Evolutionary conservation across 2,329 filamentous ascomycete species (phyloP).

Genomic region (Paracorniculantispora psalliotae): DNA sequence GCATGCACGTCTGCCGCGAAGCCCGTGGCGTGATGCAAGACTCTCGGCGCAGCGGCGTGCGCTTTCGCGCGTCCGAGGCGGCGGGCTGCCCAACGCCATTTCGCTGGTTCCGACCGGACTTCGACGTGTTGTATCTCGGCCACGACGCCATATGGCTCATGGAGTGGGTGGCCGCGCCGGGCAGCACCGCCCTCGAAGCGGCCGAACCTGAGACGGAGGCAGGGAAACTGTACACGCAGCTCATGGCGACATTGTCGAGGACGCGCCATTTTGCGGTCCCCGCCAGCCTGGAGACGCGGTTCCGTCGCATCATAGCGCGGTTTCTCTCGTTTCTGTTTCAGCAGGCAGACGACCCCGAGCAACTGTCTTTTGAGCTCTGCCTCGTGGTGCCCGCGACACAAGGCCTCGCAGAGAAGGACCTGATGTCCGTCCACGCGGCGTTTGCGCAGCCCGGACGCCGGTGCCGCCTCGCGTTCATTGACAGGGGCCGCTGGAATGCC

Average conservation of each 20-base stretch:
- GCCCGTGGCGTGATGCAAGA: neutral
- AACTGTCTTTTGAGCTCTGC: neutral
- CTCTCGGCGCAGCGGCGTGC: neutral
- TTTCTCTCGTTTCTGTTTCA: too few species aligned
- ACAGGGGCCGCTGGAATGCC: too few species aligned
- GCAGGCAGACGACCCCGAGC: neutral
- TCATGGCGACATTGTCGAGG: too few species aligned
- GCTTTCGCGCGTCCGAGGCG: neutral
- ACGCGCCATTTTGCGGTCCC: too few species aligned
- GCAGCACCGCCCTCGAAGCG: neutral
- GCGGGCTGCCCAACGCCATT: neutral
- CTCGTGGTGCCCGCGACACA: neutral
- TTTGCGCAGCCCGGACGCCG: too few species aligned
- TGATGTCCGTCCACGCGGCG: too few species aligned
- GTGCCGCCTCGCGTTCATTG: too few species aligned
- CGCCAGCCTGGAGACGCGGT: too few species aligned
- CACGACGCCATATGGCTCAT: neutral
- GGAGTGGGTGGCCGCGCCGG: neutral
- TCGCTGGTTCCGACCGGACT: neutral
- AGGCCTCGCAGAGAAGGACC: too few species aligned
- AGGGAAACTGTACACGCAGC: too few species aligned
- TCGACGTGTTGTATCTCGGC: neutral
- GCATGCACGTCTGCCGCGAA: slow-evolving; percentile 10
- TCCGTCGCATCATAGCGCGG: too few species aligned
- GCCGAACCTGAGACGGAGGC: too few species aligned